Evolutionary conservation across 352 stramenopile genomes (phyloP).

Genomic region (Phytophthora pseudosyringae): DNA sequence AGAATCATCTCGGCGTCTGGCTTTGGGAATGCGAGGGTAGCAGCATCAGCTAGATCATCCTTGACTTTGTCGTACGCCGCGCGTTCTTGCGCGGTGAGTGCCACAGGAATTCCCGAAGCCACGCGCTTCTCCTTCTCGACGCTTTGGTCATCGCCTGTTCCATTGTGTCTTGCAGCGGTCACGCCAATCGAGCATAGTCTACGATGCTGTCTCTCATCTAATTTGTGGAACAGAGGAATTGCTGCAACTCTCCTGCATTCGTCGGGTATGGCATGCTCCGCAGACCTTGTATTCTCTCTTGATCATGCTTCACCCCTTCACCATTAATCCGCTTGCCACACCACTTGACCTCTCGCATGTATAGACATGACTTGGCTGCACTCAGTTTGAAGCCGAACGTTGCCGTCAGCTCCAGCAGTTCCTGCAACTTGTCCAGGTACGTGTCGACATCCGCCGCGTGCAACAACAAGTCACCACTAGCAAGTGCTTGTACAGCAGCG

Average conservation of each 20-base stretch:
- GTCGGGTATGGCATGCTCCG: not conserved
- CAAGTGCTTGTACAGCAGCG: slow-evolving; percentile 27
- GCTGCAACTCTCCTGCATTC: slow-evolving; percentile 7
- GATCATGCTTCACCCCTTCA: slow-evolving; percentile 17
- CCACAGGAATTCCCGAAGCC: no score
- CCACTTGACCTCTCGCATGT: slow-evolving; percentile 24
- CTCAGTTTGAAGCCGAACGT: slow-evolving; percentile 36
- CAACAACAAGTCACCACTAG: slow-evolving; percentile 42
- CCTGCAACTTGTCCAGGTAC: slow-evolving; percentile 31
- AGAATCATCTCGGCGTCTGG: not conserved
- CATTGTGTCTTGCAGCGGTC: slow-evolving; percentile 7
- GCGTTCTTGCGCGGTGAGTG: no score
- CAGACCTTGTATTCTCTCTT: slow-evolving; percentile 2
- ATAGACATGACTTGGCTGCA: slow-evolving; percentile 26
- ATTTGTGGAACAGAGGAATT: slow-evolving; percentile 21
- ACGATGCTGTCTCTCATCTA: slow-evolving; percentile 13
- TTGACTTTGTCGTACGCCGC: not conserved
- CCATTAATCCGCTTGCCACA: slow-evolving; percentile 26
- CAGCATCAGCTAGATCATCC: not conserved
- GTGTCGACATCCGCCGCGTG: slow-evolving; percentile 30
- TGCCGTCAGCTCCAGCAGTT: slow-evolving; percentile 25
- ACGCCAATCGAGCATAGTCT: slow-evolving; percentile 7
- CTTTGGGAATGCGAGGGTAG: not conserved
- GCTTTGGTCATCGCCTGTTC: not conserved
- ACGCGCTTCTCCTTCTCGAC: slow-evolving; percentile 4